These are phyloP conservation scores for Cryptosporidium ubiquitum DNA, from an alignment of 169 alveolate genomes.

Conservation along the genomic window DNA sequence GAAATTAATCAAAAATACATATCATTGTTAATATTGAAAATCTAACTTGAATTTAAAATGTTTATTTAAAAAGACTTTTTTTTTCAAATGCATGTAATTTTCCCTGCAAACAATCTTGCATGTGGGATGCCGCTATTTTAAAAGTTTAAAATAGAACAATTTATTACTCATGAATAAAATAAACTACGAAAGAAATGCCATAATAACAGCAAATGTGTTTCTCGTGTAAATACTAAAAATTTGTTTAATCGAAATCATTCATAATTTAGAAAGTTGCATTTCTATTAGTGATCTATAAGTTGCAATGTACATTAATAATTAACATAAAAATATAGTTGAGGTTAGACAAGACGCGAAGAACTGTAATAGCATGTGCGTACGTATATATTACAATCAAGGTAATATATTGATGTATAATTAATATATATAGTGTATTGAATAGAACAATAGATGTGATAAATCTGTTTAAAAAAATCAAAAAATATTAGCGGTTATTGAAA, in stretches of 20 bases:
- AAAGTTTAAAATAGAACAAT: too few species aligned
- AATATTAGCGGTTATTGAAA: slow-evolving; percentile 2
- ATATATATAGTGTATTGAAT: neutral
- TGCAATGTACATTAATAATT: too few species aligned
- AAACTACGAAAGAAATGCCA: neutral
- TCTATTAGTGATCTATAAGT: too few species aligned
- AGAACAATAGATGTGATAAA: neutral
- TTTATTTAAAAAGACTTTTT: neutral
- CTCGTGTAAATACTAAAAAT: neutral
- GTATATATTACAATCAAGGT: slow-evolving; percentile 1
- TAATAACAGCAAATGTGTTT: neutral
- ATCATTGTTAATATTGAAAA: neutral
- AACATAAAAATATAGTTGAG: neutral
- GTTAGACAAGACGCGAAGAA: slow-evolving; percentile 43
- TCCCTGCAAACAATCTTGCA: neutral
- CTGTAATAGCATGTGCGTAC: slow-evolving; percentile 69
- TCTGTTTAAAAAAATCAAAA: neutral
- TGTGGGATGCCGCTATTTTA: slow-evolving; percentile 1
- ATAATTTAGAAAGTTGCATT: neutral
- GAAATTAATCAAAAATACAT: too few species aligned
- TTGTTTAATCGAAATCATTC: neutral
- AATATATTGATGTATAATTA: neutral
- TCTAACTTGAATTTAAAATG: neutral
- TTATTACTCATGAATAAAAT: neutral
- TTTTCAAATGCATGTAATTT: neutral